These are phyloP conservation scores for Botryotinia globosa DNA, from an alignment of 2,329 filamentous ascomycete species.

Conservation along the genomic window DNA sequence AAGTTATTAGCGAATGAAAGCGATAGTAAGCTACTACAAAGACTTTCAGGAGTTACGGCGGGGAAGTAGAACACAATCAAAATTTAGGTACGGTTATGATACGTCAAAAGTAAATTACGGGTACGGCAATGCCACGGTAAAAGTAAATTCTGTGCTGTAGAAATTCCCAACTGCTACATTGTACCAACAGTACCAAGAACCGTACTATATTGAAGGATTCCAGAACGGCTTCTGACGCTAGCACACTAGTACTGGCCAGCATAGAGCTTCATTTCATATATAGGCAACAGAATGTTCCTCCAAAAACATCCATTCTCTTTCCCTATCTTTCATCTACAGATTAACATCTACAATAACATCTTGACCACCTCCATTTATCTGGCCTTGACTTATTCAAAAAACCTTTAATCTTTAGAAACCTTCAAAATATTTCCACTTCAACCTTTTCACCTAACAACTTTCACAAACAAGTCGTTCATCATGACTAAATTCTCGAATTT, in stretches of 20 bases:
- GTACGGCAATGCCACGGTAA: not conserved
- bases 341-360: not conserved
- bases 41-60: not conserved
- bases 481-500: not conserved
- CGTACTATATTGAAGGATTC: not conserved
- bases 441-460: not conserved
- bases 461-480: not conserved
- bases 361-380: conserved; percentile 1
- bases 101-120: not conserved
- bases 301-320: not conserved
- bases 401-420: not conserved
- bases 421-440: not conserved
- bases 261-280: not conserved
- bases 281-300: not conserved
- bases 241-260: not conserved
- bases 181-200: not conserved
- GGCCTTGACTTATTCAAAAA: not conserved
- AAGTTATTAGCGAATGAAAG: not conserved
- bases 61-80: rapidly evolving
- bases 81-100: not conserved
- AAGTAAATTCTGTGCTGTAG: too few species aligned
- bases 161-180: not conserved
- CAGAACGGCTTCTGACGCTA: not conserved
- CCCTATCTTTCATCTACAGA: not conserved
- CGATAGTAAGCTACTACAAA: not conserved